phyloP scores from a whole-genome alignment of 2,329 filamentous ascomycete genomes.

The Dothistroma septosporum region DNA sequence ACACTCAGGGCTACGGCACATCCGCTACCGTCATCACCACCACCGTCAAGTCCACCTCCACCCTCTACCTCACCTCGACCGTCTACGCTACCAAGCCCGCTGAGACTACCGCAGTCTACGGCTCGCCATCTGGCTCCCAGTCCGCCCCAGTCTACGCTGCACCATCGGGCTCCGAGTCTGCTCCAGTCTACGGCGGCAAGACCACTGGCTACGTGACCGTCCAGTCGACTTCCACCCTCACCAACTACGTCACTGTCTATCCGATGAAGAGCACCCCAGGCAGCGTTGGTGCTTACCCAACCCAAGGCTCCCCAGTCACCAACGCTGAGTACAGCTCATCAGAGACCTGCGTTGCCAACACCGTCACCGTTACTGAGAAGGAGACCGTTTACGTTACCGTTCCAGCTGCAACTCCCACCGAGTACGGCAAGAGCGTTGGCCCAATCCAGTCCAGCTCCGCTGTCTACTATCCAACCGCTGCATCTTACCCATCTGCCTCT shows the following conservation, averaged over 20 bases:
- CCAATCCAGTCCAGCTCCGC: constrained; percentile 24
- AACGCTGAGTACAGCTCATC: constrained; percentile 3
- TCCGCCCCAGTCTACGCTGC: background rate
- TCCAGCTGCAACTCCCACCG: constrained; percentile 10
- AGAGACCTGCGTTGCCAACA: constrained; percentile 27
- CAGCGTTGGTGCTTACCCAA: constrained; percentile 3
- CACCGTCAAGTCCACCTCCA: constrained; percentile 35
- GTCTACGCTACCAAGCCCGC: constrained; percentile 25
- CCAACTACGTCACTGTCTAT: constrained; percentile 35
- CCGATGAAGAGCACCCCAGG: constrained; percentile 3
- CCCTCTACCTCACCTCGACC: constrained; percentile 30
- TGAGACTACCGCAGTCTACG: background rate
- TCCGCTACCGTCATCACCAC: constrained; percentile 34
- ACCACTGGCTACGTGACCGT: constrained; percentile 26
- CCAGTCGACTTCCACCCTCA: constrained; percentile 33
- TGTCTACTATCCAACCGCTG: constrained; percentile 20
- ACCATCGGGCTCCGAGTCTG: background rate
- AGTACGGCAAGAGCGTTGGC: constrained; percentile 14
- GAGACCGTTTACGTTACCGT: constrained; percentile 32
- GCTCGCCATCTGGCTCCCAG: background rate
- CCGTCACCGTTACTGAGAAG: constrained; percentile 35
- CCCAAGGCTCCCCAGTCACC: constrained; percentile 8
- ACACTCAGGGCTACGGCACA: constrained; percentile 34
- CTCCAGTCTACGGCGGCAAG: constrained; percentile 5
- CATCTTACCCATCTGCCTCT: constrained; percentile 8